Conservation (phyloP, 2,329 filamentous ascomycete species). For the Colletotrichum coccodes region DNA sequence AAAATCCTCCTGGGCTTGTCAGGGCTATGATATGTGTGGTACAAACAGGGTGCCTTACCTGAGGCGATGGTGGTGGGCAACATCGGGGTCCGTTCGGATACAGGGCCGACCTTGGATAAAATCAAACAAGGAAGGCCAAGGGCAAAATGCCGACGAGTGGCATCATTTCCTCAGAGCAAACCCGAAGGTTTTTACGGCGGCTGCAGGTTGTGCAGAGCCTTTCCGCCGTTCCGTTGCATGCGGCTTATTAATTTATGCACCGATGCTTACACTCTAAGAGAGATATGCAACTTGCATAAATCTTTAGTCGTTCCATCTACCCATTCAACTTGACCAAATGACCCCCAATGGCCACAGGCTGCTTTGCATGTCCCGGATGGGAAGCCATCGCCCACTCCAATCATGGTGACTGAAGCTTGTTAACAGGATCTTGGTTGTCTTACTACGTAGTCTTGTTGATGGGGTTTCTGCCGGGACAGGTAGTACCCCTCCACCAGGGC, state of each 20-base stretch:
- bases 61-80: not conserved
- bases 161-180: not conserved
- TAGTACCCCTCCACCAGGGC: too few species aligned
- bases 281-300: conserved; percentile 4
- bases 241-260: conserved; percentile 20
- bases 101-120: conserved; percentile 13
- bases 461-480: too few species aligned
- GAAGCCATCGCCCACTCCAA: too few species aligned
- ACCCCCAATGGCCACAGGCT: not conserved
- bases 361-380: not conserved
- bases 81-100: not conserved
- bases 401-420: too few species aligned
- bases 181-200: conserved; percentile 17
- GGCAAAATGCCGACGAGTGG: conserved; percentile 14
- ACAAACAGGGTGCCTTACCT: conserved; percentile 19
- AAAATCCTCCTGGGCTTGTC: not conserved
- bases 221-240: conserved; percentile 1
- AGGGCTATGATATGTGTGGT: not conserved
- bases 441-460: too few species aligned
- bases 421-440: too few species aligned
- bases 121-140: not conserved
- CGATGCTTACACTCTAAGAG: not conserved
- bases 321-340: not conserved
- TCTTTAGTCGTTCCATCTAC: not conserved
- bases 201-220: conserved; percentile 21